phyloP scores from a whole-genome alignment of 805 yeast genomes.

The Ogataea trehaloabstinens region DNA sequence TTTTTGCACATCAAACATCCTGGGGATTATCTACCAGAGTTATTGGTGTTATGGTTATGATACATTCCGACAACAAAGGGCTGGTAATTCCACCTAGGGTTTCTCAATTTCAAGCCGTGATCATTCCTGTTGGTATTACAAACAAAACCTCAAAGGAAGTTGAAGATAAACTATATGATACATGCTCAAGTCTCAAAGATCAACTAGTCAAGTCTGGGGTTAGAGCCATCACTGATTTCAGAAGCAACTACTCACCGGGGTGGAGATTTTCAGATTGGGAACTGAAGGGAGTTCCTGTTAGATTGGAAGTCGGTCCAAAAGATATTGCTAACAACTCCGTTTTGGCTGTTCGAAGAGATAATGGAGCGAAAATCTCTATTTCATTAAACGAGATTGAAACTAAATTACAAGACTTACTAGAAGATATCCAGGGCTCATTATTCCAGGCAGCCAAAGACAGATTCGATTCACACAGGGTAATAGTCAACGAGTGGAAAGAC shows the following conservation, averaged over 20 bases:
- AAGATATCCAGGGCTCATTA: conserved; percentile 74
- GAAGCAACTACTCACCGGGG: conserved; percentile 95
- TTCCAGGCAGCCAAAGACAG: conserved; percentile 76
- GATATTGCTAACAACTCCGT: conserved; percentile 80
- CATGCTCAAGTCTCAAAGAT: conserved; percentile 68
- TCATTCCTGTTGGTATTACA: conserved; percentile 94
- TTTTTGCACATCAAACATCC: conserved; percentile 92
- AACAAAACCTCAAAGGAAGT: conserved; percentile 78
- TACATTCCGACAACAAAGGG: conserved; percentile 98
- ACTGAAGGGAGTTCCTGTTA: conserved; percentile 90
- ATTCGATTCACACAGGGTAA: conserved; percentile 79
- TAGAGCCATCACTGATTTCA: conserved; percentile 81
- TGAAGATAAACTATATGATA: conserved; percentile 63
- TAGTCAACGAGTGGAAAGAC: conserved; percentile 83
- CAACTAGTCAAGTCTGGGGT: conserved; percentile 60
- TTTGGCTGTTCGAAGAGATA: conserved; percentile 91
- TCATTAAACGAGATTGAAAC: conserved; percentile 62
- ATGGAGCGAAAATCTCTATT: conserved; percentile 69
- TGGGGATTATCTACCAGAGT: conserved; percentile 99
- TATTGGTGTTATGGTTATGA: conserved; percentile 99
- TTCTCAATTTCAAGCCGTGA: conserved; percentile 86
- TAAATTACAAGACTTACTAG: conserved; percentile 72
- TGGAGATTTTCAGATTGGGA: conserved; percentile 99
- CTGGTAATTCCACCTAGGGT: conserved; percentile 97
- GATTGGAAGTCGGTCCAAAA: conserved; percentile 95